Base-by-base conservation (phyloP, 2,329 filamentous ascomycete genomes). In the Coccinonectria pachysandricola region DNA sequence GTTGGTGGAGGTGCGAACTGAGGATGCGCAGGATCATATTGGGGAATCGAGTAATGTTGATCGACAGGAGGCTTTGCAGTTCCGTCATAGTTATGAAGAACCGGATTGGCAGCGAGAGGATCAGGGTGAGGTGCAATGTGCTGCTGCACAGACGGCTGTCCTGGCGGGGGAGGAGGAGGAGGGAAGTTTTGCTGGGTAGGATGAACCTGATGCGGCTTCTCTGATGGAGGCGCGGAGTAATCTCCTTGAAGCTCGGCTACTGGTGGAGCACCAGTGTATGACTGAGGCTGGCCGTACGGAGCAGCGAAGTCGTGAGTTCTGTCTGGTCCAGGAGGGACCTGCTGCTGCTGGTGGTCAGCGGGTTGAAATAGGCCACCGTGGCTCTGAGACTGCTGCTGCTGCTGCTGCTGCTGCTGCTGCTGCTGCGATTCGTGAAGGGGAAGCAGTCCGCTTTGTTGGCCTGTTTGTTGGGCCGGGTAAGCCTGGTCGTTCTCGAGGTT, bases 151-250 rank as follows among this genome's bases (percentile, higher is more conserved):
- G 40, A 39, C 21, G 46, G 39, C 19, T 43, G 42, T 3, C 42
- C 42, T 0, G 42, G 42, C 23, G 44, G 43, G 28, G 43, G 42
- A 24, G 44, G 43, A 31, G 43, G 43, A 15, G 43, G 35, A 17
- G 20, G 35, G 32, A 26, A 31, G 8, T 40, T 34, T 11, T 26
- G 18, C 21, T 27, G 23, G 14, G 26, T 14, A 4, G 33, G 10
- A n/a, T 6, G 12, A 17, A 8, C 10, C 7, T n/a, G 14, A 27
- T 26, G 8, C 18, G 23, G 28, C n/a, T 31, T 31, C n/a, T 30
- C 33, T 3, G 38, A 30, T 13, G 37, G 37, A 17, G 37, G 39
- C 12, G 40, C 45, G 7, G 47, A 44, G n/a, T n/a, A n/a, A n/a
- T n/a, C n/a, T n/a, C n/a, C n/a, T n/a, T n/a, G 30, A 43, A 46